A percentile compares a stretch with the other conserved stretches of the same genome.
phyloP scores from a whole-genome alignment of 2,329 filamentous ascomycete genomes.

The Orbilia javanica region DNA sequence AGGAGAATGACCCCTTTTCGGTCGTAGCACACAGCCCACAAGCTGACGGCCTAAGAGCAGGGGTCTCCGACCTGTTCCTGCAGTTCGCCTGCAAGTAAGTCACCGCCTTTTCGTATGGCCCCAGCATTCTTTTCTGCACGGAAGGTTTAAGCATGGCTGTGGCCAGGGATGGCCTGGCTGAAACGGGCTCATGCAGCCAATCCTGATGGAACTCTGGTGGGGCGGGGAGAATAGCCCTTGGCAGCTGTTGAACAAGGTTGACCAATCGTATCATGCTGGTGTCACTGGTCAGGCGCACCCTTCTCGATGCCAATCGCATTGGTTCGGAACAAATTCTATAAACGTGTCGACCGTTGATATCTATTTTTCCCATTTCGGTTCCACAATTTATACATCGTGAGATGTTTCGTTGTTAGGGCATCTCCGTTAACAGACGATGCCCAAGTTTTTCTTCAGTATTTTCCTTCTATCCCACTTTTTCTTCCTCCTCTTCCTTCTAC shows the following conservation, averaged over 20 bases:
- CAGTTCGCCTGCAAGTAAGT: slow-evolving; percentile 56
- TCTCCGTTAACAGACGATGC: slow-evolving; percentile 28
- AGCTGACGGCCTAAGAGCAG: slow-evolving; percentile 54
- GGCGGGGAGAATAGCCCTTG: slow-evolving; percentile 49
- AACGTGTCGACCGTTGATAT: slow-evolving; percentile 28
- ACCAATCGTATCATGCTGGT: slow-evolving; percentile 52
- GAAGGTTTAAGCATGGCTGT: slow-evolving; percentile 57
- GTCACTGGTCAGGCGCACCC: slow-evolving; percentile 45
- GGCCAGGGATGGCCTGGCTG: slow-evolving; percentile 50
- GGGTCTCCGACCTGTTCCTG: slow-evolving; percentile 56
- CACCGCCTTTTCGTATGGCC: slow-evolving; percentile 49
- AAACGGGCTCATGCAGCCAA: slow-evolving; percentile 58
- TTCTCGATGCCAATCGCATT: slow-evolving; percentile 23
- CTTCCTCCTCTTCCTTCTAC: background rate
- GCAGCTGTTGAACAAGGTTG: slow-evolving; percentile 12
- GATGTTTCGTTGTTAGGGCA: slow-evolving; percentile 17
- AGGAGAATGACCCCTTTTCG: slow-evolving; percentile 33
- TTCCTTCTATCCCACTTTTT: background rate
- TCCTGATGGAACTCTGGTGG: slow-evolving; percentile 50
- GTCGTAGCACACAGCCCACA: slow-evolving; percentile 46
- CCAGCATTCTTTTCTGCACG: slow-evolving; percentile 40
- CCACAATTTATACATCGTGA: slow-evolving; percentile 10
- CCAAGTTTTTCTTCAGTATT: background rate
- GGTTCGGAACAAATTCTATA: slow-evolving; percentile 19
- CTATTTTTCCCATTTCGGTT: slow-evolving; percentile 7